phyloP scores from a whole-genome alignment of 2,329 filamentous ascomycete species.

The Didymella lethalis region DNA sequence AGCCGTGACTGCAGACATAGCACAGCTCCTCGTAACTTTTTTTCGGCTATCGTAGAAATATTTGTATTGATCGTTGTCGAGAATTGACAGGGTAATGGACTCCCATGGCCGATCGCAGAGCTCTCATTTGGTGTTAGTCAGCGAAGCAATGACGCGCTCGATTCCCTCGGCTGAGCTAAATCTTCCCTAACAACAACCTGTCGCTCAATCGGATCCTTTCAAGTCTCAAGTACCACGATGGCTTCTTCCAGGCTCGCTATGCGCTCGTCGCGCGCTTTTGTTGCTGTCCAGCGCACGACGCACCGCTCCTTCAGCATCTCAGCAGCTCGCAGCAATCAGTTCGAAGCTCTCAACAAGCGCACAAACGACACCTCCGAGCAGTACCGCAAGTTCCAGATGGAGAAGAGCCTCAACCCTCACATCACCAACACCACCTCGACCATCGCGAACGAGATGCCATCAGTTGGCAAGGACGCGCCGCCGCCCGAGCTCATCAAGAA shows the following conservation, averaged over 20 bases:
- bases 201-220: conserved; percentile 21
- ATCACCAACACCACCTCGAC: conserved; percentile 71
- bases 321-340: conserved; percentile 46
- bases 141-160: conserved; percentile 35
- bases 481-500: conserved; percentile 68
- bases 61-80: too few relatives aligned
- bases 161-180: conserved; percentile 32
- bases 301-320: conserved; percentile 51
- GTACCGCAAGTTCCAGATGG: conserved; percentile 64
- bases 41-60: too few relatives aligned
- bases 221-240: conserved; percentile 50
- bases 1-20: too few relatives aligned
- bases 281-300: conserved; percentile 46
- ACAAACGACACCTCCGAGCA: conserved; percentile 62
- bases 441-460: conserved; percentile 69
- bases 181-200: conserved; percentile 23
- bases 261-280: conserved; percentile 55
- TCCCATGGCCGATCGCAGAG: conserved; percentile 27
- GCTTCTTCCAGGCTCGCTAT: conserved; percentile 55
- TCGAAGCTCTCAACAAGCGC: conserved; percentile 58
- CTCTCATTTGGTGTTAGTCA: conserved; percentile 24
- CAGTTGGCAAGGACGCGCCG: conserved; percentile 62
- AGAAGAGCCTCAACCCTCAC: conserved; percentile 67
- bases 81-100: conserved; percentile 25
- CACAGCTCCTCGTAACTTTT: too few relatives aligned